phyloP scores from a whole-genome alignment of 495 filamentous ascomycete genomes.

The Daldinia grandis region DNA sequence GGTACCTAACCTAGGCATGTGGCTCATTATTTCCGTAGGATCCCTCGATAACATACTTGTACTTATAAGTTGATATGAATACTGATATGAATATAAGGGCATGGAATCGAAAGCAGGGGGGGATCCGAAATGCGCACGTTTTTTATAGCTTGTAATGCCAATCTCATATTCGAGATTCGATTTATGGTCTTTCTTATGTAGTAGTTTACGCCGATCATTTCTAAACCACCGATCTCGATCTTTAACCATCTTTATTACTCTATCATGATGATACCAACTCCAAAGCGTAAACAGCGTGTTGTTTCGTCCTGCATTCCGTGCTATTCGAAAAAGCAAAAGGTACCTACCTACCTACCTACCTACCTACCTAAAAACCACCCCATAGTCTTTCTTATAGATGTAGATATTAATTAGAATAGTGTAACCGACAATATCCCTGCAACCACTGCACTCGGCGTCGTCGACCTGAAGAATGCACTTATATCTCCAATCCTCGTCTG shows the following conservation, averaged over 20 bases:
- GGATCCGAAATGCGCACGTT: background rate
- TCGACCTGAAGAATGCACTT: slow-evolving; percentile 25
- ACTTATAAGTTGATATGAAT: background rate
- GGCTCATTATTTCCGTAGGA: background rate
- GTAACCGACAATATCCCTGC: slow-evolving; percentile 15
- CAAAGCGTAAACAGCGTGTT: slow-evolving; percentile 7
- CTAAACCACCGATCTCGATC: background rate
- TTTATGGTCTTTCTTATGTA: background rate
- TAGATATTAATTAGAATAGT: background rate
- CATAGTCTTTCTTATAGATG: background rate
- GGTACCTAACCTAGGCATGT: no score
- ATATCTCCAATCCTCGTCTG: slow-evolving; percentile 7
- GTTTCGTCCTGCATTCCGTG: slow-evolving; percentile 7
- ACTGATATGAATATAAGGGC: background rate
- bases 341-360: background rate
- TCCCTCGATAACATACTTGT: background rate
- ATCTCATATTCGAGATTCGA: background rate
- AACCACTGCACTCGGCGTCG: slow-evolving; percentile 19
- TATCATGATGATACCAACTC: background rate
- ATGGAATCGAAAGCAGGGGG: background rate
- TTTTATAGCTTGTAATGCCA: slow-evolving; percentile 1
- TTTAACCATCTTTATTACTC: background rate
- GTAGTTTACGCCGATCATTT: background rate
- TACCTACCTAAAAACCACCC: background rate
- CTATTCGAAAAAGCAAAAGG: slow-evolving; percentile 16